Percentiles rank a stretch among this genome's conserved stretches.
phyloP scores from a whole-genome alignment of 139 green algal genomes.

The Closterium sp. region DNA sequence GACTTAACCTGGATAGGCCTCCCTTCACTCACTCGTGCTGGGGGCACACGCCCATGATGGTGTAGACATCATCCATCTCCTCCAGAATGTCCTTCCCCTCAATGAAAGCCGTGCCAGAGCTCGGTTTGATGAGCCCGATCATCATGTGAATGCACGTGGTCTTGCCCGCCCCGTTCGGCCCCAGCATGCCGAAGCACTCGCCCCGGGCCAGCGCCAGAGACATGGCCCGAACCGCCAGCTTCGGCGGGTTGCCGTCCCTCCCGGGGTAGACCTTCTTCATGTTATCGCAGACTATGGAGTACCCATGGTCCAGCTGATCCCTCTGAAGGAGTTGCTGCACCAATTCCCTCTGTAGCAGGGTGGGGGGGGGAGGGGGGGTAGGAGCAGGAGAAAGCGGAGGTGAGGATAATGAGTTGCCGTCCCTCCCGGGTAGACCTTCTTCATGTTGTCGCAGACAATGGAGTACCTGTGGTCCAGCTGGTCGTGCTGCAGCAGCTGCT shows the following conservation, averaged over 20 bases:
- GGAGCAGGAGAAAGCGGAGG: background rate
- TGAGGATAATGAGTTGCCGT: constrained; percentile 49
- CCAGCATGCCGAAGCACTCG: constrained; percentile 79
- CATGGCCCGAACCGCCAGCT: constrained; percentile 53
- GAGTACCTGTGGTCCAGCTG: constrained; percentile 32
- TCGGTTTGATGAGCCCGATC: constrained; percentile 43
- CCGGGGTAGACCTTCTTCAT: constrained; percentile 76
- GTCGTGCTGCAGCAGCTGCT: background rate
- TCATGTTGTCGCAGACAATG: constrained; percentile 75
- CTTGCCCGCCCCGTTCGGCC: constrained; percentile 87
- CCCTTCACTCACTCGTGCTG: constrained; percentile 50
- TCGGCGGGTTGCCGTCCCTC: constrained; percentile 57
- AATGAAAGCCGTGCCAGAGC: constrained; percentile 16
- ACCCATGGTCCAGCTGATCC: background rate
- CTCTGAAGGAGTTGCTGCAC: background rate
- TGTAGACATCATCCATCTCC: constrained; percentile 71
- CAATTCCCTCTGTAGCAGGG: background rate
- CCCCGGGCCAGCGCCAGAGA: constrained; percentile 56
- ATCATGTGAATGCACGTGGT: constrained; percentile 61
- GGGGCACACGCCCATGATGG: constrained; percentile 72
- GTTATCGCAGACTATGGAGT: constrained; percentile 74
- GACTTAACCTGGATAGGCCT: too few relatives aligned
- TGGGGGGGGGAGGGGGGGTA: background rate
- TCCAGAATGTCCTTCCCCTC: constrained; percentile 38
- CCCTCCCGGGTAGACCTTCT: constrained; percentile 71